Base-by-base conservation (phyloP, 257 asterid genomes). In the Solanum rostratum region DNA sequence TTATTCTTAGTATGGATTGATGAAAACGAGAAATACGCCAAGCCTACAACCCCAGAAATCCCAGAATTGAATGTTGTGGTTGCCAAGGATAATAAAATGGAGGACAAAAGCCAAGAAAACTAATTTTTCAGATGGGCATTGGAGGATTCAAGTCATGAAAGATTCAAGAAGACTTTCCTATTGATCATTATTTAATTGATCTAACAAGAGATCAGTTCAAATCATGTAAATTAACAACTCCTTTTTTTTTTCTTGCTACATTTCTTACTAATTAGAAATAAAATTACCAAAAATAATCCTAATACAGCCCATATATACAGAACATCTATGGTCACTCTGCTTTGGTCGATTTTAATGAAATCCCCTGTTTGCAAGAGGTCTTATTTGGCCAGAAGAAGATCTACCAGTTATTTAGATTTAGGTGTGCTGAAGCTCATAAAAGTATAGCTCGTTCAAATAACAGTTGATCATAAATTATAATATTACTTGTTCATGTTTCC, bases 41-140 rank as follows among this genome's bases (percentile, higher is more conserved):
- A 8, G 19, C 88, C 81, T 9, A 84, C 49, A 7, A 93, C 98
- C 50, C 98, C 97, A 0, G 43, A 89, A 39, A 70, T 95, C 13
- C 95, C 95, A 14, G 65, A 88, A 41, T 60, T 95, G 52, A 94
- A 93, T 86, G 93, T 92, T 53, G 89, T 95, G 24, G 90, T 93
- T 76, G 93, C 94, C 78, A 0, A 80, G 80, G 87, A 83, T 92
- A 53, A 71, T 16, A 1, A 49, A 37, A 85, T 60, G 89, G 24
- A 91, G 94, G 84, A 41, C 24, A 22, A 79, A 0, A 19, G 97
- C 97, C 0, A 89, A 73, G 88, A 80, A 86, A 2, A 87, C 57
- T 81, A 85, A 84, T 63, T 91, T 88, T 68, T 33, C 86, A 50
- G 91, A 91, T 89, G 92, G 85, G 14, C 96, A 92, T 71, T 92